A percentile compares a stretch with the other conserved stretches of the same genome.
Conservation (phyloP, 352 stramenopile genomes). For the Phytophthora ohioensis region DNA sequence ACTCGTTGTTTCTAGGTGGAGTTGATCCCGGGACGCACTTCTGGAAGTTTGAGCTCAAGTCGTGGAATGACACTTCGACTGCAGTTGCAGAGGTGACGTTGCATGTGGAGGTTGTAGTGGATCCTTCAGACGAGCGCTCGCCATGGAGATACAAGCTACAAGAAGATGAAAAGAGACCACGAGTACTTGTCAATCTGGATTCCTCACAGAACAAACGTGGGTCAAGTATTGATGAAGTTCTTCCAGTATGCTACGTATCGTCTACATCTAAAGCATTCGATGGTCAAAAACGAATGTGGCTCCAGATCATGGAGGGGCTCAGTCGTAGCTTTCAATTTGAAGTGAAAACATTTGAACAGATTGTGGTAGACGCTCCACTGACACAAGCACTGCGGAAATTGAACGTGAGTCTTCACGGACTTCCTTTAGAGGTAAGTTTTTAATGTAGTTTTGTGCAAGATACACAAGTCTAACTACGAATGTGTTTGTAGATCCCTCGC, state of each 20-base stretch:
- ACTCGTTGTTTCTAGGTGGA: constrained; percentile 26
- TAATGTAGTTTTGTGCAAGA: background rate
- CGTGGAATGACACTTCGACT: constrained; percentile 13
- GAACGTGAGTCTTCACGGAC: constrained; percentile 42
- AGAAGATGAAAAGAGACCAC: constrained; percentile 21
- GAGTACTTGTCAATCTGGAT: constrained; percentile 41
- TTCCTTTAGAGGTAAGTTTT: constrained; percentile 33
- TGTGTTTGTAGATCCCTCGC: constrained; percentile 18
- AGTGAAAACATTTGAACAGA: constrained; percentile 47
- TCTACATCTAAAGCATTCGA: constrained; percentile 46
- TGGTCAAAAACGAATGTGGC: constrained; percentile 70
- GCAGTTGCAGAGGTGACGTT: constrained; percentile 25
- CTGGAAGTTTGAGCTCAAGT: constrained; percentile 48
- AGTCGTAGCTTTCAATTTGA: constrained; percentile 29
- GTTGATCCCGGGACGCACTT: constrained; percentile 62
- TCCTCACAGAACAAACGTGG: background rate
- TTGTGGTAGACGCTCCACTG: constrained; percentile 30
- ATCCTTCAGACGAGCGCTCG: constrained; percentile 27
- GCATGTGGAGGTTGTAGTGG: constrained; percentile 61
- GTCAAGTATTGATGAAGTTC: background rate
- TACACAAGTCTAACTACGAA: constrained; percentile 2
- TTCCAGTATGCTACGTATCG: constrained; percentile 53
- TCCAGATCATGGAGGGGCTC: constrained; percentile 59
- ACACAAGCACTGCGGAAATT: constrained; percentile 29
- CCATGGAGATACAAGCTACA: constrained; percentile 28